Evolutionary conservation across 2,329 filamentous ascomycete species (phyloP), one percentile per base, ranked within the genome.

Genomic region (Sclerotinia nivalis): DNA sequence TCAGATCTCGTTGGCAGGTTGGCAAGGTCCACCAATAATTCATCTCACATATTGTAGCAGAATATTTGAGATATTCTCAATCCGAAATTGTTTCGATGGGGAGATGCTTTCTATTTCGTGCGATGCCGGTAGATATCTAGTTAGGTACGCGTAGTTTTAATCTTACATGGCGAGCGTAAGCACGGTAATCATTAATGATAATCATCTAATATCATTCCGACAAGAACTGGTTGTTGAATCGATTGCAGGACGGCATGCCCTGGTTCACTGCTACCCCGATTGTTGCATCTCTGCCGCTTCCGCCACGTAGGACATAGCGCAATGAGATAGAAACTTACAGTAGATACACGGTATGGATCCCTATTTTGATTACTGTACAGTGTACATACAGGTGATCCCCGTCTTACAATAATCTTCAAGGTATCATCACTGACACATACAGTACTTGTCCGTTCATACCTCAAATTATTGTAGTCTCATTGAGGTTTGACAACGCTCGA

Each of bases 1-100:
- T 69, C 59, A 64, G 58, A 69, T 64, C 47, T 62, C 37, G 34
- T 64, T 69, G 67, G 47, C 58, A 64, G 15, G 25, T 52, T 64
- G 47, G n/a, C 61, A 65, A 52, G 47, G 47, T 52, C 61, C 34
- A 43, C 47, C 47, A 20, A 34, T 13, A 43, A 43, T 37, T 25
- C 60, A 37, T 64, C 60, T 50, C 22, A 37, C 31, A n/a, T 9
- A 40, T 40, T 40, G 60, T 28, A 37, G 43, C 43, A 49, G 20
- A 62, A 50, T 50, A 47, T 31, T 61, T 45, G 45, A 68, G 40
- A 25, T 49, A 28, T 43, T 66, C 20, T 56, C 25, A 37, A 55
- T 45, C n/a, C 8, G n/a, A 60, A n/a, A 1, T 25, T 52, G 18
- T 52, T 40, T 52, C 47, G 31, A 65, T 28, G 7, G 15, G 28